Evolutionary conservation across 805 yeast species (phyloP).

Genomic region (Candida koratica): DNA sequence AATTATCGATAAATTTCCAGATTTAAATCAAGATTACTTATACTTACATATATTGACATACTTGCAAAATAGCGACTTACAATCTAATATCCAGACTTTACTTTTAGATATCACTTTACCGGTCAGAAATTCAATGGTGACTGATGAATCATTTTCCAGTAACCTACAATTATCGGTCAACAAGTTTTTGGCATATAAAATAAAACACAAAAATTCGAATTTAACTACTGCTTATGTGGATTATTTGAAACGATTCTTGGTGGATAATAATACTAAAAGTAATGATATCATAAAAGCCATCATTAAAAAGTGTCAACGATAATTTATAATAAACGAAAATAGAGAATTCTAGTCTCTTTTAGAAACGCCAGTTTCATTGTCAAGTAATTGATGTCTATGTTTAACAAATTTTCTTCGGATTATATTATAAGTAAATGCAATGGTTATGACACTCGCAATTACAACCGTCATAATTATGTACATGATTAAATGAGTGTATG

Average conservation of each 20-base stretch:
- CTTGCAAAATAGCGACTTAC: constrained; percentile 38
- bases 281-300: constrained; percentile 36
- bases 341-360: constrained; percentile 7
- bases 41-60: constrained; percentile 59
- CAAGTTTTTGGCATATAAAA: constrained; percentile 59
- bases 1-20: constrained; percentile 66
- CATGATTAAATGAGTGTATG: constrained; percentile 19
- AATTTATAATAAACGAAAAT: not conserved
- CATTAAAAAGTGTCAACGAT: constrained; percentile 32
- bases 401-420: constrained; percentile 17
- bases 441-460: constrained; percentile 21
- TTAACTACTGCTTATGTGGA: constrained; percentile 29
- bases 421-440: constrained; percentile 23
- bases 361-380: constrained; percentile 19
- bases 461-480: constrained; percentile 22
- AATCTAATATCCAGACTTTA: constrained; percentile 38
- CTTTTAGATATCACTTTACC: constrained; percentile 62
- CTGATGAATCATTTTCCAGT: constrained; percentile 48
- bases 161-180: constrained; percentile 66
- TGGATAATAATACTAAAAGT: constrained; percentile 20
- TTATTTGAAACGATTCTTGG: constrained; percentile 22
- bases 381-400: constrained; percentile 20
- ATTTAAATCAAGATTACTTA: constrained; percentile 65
- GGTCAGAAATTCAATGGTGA: constrained; percentile 48
- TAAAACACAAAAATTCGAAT: constrained; percentile 34